Evolutionary conservation across 1,139 yeast species (phyloP), one percentile per base, ranked within the genome.

Genomic region (Yamadazyma spencermartinsiae): DNA sequence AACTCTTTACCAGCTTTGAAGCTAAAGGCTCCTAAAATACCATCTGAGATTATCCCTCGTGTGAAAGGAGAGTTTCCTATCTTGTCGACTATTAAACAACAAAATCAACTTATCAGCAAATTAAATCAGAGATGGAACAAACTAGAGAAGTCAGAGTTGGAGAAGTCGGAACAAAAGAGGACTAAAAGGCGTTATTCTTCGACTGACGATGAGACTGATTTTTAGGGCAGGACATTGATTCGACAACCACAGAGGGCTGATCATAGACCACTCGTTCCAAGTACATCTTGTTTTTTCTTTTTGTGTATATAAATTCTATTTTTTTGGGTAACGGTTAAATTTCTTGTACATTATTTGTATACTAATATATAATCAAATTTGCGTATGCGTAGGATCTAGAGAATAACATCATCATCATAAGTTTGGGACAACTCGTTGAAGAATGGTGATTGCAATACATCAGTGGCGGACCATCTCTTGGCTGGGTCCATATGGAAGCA

Each of bases 401-500:
- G 50, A 26, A 68, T 51, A 5, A 68, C 70, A 39, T 66, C 74
- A 41, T 70, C 76, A 43, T 68, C 74, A 34, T 51, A 55, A 33
- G 48, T 53, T 33, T 45, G 55, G 20, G 43, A 41, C 36, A 72
- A 56, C 40, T 73, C 78, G 18, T 57, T 54, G 53, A 83, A 80
- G 50, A 80, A 83, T 12, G 77, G 76, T 53, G 79, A 67, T 36
- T 66, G 56, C 40, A 84, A 61, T 3, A 83, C 76, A 34, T 78
- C 76, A 33, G 63, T 65, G 1, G 92, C 89, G 8, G 76, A 61
- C 12, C 68, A 57, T 36, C 94, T 67, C 39, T 74, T 71, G 21
- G 61, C 51, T 12, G 79, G 80, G 60, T 84, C 82, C 64, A 81
- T 66, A 36, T 70, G 74, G 53, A 85, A 65, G 48, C 82, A 74